Percentiles rank a stretch among this genome's conserved stretches.
Evolutionary conservation across 495 filamentous ascomycete genomes (phyloP).

Genomic region (Neurospora africana): DNA sequence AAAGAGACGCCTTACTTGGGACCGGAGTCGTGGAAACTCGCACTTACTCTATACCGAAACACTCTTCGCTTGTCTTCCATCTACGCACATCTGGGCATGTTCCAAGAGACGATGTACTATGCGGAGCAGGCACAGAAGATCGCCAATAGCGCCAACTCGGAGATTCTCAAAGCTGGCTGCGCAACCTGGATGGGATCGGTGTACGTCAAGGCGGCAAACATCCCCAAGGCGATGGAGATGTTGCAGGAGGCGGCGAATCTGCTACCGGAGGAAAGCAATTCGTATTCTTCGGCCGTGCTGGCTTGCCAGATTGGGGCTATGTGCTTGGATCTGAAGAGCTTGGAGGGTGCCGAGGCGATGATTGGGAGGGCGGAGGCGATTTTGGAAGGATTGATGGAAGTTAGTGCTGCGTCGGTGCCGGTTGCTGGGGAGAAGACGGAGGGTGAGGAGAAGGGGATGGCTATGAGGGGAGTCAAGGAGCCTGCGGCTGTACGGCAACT

Average conservation of each 20-base stretch:
- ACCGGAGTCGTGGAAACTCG: slow-evolving; percentile 70
- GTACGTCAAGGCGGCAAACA: slow-evolving; percentile 51
- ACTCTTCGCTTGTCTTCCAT: slow-evolving; percentile 61
- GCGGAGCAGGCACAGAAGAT: slow-evolving; percentile 74
- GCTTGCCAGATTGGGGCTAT: slow-evolving; percentile 34
- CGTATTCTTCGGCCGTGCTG: slow-evolving; percentile 35
- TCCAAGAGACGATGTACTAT: slow-evolving; percentile 84
- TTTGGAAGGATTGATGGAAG: slow-evolving; percentile 17
- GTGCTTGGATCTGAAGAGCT: slow-evolving; percentile 30
- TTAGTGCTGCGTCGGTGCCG: slow-evolving; percentile 1
- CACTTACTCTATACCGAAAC: slow-evolving; percentile 58
- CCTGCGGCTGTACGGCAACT: slow-evolving; percentile 2
- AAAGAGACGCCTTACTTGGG: slow-evolving; percentile 25
- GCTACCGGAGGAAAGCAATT: slow-evolving; percentile 31
- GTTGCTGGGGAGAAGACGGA: slow-evolving; percentile 39
- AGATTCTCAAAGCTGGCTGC: slow-evolving; percentile 43
- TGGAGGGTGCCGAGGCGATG: slow-evolving; percentile 27
- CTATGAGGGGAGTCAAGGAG: slow-evolving; percentile 8
- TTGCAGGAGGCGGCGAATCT: slow-evolving; percentile 39
- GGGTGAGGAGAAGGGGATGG: slow-evolving; percentile 26
- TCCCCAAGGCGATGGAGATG: slow-evolving; percentile 50
- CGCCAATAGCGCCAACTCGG: slow-evolving; percentile 55
- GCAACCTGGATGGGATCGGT: slow-evolving; percentile 52
- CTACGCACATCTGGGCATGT: slow-evolving; percentile 74
- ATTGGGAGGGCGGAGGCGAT: slow-evolving; percentile 29